These are phyloP conservation scores for Rhynchosporium graminicola DNA, from an alignment of 2,329 filamentous ascomycete species.

Conservation along the genomic window DNA sequence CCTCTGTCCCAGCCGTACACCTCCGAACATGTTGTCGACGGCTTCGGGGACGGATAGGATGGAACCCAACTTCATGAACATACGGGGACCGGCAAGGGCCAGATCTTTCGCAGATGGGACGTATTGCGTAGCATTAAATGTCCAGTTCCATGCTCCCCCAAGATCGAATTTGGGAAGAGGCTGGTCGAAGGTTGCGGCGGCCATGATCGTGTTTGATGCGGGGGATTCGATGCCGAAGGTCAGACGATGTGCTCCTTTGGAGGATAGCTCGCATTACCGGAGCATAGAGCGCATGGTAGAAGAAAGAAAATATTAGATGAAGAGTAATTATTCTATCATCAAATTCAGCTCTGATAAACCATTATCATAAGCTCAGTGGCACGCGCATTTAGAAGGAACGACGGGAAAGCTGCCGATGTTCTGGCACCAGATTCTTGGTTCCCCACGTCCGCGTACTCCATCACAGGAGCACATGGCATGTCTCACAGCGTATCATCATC, in stretches of 20 bases:
- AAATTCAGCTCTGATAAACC: neutral
- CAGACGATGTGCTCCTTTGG: neutral
- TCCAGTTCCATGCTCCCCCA: slow-evolving; percentile 55
- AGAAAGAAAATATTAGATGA: slow-evolving; percentile 13
- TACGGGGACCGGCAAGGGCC: slow-evolving; percentile 67
- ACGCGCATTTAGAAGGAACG: slow-evolving; percentile 10
- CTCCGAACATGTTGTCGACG: slow-evolving; percentile 53
- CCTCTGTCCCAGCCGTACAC: slow-evolving; percentile 53
- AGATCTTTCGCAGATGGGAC: slow-evolving; percentile 68
- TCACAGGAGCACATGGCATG: slow-evolving; percentile 15
- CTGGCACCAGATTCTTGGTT: slow-evolving; percentile 15
- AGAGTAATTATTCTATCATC: neutral
- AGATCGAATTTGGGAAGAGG: slow-evolving; percentile 44
- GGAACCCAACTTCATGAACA: slow-evolving; percentile 68
- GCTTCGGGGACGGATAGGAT: slow-evolving; percentile 61
- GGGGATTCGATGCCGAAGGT: slow-evolving; percentile 12
- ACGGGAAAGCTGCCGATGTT: slow-evolving; percentile 5
- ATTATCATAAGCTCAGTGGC: slow-evolving; percentile 12
- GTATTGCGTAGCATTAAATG: slow-evolving; percentile 57
- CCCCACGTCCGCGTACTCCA: slow-evolving; percentile 16
- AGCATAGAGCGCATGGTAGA: slow-evolving; percentile 19
- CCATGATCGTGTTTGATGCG: slow-evolving; percentile 28
- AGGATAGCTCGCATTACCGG: slow-evolving; percentile 11
- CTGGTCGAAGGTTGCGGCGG: slow-evolving; percentile 31
- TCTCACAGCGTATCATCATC: neutral